phyloP scores from a whole-genome alignment of 2,329 filamentous ascomycete species.

The Aspergillus hiratsukae region DNA sequence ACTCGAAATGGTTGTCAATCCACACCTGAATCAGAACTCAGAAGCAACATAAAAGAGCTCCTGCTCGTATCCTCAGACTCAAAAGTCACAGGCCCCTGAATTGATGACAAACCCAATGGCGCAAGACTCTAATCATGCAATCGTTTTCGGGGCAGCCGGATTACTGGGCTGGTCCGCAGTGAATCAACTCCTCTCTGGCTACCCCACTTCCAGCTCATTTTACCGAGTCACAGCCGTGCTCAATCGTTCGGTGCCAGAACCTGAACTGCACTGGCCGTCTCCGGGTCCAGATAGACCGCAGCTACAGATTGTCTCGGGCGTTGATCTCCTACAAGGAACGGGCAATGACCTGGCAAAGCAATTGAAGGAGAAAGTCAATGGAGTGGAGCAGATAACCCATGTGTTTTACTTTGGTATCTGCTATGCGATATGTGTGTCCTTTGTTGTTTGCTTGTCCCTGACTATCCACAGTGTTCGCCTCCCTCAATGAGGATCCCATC shows the following conservation, averaged over 20 bases:
- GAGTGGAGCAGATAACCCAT: slow-evolving; percentile 36
- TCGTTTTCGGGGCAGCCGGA: slow-evolving; percentile 41
- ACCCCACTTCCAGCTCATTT: slow-evolving; percentile 31
- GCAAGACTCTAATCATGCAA: slow-evolving; percentile 21
- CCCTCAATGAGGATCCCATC: slow-evolving; percentile 16
- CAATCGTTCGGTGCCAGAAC: slow-evolving; percentile 33
- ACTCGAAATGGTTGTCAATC: too few relatives aligned
- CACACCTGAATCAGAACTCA: too few relatives aligned
- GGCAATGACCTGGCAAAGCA: slow-evolving; percentile 12
- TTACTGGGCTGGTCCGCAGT: slow-evolving; percentile 40
- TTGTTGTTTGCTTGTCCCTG: too few relatives aligned
- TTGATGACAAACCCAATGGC: too few relatives aligned
- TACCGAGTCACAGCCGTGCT: slow-evolving; percentile 37
- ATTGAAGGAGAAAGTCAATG: slow-evolving; percentile 32
- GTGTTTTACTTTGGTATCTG: slow-evolving; percentile 37
- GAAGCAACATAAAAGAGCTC: too few relatives aligned
- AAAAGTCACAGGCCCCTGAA: too few relatives aligned
- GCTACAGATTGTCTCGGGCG: slow-evolving; percentile 30
- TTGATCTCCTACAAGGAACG: slow-evolving; percentile 13
- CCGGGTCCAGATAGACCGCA: slow-evolving; percentile 11
- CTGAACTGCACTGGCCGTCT: slow-evolving; percentile 31
- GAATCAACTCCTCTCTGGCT: slow-evolving; percentile 33
- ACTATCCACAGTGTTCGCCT: slow-evolving; percentile 12
- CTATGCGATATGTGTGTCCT: too few relatives aligned
- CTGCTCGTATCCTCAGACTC: too few relatives aligned